phyloP scores from a whole-genome alignment of 2,329 filamentous ascomycete genomes.

The Boeremia lycopersici region DNA sequence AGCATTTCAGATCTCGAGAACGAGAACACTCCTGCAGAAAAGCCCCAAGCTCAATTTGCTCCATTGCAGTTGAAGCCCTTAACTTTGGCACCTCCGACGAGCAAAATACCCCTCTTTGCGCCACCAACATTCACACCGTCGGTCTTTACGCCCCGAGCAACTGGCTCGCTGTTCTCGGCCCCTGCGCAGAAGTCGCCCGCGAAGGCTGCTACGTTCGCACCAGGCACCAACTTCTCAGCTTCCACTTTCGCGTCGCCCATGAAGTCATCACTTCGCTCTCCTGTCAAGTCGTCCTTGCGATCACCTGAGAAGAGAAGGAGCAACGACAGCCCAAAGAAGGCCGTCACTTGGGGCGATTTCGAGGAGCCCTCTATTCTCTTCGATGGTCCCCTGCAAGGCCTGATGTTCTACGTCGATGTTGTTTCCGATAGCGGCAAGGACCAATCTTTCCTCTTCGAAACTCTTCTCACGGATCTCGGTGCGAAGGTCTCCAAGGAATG shows the following conservation, averaged over 20 bases:
- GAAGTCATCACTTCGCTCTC: conserved; percentile 39
- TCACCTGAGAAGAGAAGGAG: conserved; percentile 42
- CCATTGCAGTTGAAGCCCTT: conserved; percentile 18
- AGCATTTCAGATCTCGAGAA: conserved; percentile 21
- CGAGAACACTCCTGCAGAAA: conserved; percentile 17
- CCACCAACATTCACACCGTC: conserved; percentile 15
- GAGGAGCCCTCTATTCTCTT: conserved; percentile 29
- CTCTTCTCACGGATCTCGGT: conserved; percentile 80
- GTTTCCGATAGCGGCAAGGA: conserved; percentile 71
- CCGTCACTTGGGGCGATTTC: conserved; percentile 41
- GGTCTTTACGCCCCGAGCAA: conserved; percentile 11
- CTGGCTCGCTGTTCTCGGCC: conserved; percentile 3
- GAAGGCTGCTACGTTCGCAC: conserved; percentile 11
- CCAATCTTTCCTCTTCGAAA: conserved; percentile 69
- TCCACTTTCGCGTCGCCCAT: conserved; percentile 28
- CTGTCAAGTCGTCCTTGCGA: conserved; percentile 42
- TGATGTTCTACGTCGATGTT: conserved; percentile 82
- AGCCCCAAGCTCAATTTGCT: conserved; percentile 10
- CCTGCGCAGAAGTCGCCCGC: conserved; percentile 13
- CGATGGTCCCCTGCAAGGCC: conserved; percentile 57
- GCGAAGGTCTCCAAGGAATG: conserved; percentile 71
- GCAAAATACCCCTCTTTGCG: conserved; percentile 13
- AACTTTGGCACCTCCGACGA: conserved; percentile 25
- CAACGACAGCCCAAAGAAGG: conserved; percentile 45
- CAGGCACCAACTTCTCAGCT: conserved; percentile 12